Evolutionary conservation across 1,139 yeast genomes (phyloP).

Genomic region (Yamadazyma taylorii): DNA sequence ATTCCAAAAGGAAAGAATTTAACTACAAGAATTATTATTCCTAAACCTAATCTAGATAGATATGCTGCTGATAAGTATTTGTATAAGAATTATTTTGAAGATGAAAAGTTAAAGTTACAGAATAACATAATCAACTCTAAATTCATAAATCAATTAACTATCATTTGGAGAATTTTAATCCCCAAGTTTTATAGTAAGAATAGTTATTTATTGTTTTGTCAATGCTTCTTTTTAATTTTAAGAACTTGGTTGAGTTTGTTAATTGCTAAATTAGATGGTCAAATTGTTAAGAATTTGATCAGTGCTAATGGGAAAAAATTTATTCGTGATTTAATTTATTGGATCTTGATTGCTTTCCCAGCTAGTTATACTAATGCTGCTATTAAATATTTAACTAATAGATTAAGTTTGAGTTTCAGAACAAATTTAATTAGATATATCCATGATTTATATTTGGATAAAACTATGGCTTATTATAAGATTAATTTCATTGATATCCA

Average conservation of each 20-base stretch:
- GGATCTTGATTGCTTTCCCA: conserved; percentile 90
- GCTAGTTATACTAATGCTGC: conserved; percentile 93
- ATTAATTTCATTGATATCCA: conserved; percentile 38
- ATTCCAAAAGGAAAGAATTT: conserved; percentile 51
- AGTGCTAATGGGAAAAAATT: conserved; percentile 80
- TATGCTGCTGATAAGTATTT: conserved; percentile 70
- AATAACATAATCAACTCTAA: conserved; percentile 57
- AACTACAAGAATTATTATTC: conserved; percentile 50
- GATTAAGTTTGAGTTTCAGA: conserved; percentile 80
- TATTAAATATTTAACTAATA: conserved; percentile 75
- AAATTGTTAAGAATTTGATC: conserved; percentile 84
- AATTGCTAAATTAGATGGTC: conserved; percentile 90
- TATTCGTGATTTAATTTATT: conserved; percentile 72
- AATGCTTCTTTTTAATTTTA: conserved; percentile 71
- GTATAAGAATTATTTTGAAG: conserved; percentile 52
- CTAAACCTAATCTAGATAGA: conserved; percentile 57
- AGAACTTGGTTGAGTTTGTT: conserved; percentile 86
- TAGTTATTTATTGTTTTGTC: conserved; percentile 63
- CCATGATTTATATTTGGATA: conserved; percentile 86
- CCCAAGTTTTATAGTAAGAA: conserved; percentile 74
- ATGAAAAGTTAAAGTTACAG: conserved; percentile 33
- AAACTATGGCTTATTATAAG: conserved; percentile 81
- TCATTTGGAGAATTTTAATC: conserved; percentile 79
- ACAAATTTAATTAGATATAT: conserved; percentile 81
- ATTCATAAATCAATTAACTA: conserved; percentile 70